phyloP scores from a whole-genome alignment of 371 early-diverging fungal species.

The Encephalitozoon hellem region DNA sequence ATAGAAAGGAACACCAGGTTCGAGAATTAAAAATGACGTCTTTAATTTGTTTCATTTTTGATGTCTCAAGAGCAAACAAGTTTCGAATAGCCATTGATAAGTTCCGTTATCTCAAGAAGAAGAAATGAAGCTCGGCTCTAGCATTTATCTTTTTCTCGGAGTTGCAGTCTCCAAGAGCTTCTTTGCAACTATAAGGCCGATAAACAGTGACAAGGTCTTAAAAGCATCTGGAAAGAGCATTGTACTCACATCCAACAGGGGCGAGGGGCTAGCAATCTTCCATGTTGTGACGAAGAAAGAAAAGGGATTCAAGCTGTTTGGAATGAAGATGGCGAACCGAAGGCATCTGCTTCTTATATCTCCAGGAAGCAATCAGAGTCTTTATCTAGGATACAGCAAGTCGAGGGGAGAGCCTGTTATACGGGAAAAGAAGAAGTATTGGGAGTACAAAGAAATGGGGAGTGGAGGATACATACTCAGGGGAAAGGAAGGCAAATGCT shows the following conservation, averaged over 20 bases:
- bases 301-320: background rate
- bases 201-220: background rate
- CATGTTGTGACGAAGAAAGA: background rate
- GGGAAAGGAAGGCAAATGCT: background rate
- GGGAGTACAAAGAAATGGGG: background rate
- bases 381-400: background rate
- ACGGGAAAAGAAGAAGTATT: background rate
- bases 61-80: background rate
- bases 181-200: background rate
- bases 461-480: background rate
- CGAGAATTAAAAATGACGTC: background rate
- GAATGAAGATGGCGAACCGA: background rate
- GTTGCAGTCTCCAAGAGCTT: background rate
- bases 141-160: background rate
- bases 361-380: background rate
- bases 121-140: background rate
- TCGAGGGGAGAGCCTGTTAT: background rate
- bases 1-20: background rate
- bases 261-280: background rate
- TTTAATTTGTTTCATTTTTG: background rate
- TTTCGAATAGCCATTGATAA: constrained; percentile 6
- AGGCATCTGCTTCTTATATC: background rate
- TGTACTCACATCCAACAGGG: background rate
- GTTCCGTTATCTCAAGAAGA: background rate
- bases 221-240: background rate